Base-by-base conservation (phyloP, 768 basidiomycete species). In the Boletus vermiculosoides region DNA sequence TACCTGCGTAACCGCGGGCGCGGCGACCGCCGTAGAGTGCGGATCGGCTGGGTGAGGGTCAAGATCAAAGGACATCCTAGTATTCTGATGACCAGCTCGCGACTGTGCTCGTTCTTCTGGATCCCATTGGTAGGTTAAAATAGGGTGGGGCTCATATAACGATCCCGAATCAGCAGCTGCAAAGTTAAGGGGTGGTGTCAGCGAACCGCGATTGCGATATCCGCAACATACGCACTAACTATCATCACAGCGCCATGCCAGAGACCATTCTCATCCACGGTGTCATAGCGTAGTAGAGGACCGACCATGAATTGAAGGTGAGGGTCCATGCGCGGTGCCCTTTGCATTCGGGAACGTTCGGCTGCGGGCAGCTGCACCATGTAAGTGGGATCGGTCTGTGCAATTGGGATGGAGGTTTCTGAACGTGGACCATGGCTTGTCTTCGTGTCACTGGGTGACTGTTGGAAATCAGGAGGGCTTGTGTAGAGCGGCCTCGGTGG, bases 271-370 rank as follows among this genome's bases (percentile, higher is more conserved):
- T 85, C 77, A 62, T 91, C 87, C 25, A 91, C 82, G 0, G 94
- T 98, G 67, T 98, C 94, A 66, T 93, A 98, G 41, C 90, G 85
- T 58, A 98, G 74, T 18, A 98, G 76, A 22, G 94, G 94, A 0
- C 94, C 94, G 54, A 90, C 92, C 92, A 96, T 94, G 65, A 95
- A 83, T 70, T 90, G 87, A 28, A 97, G 79, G 71, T 89, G 82
- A 10, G 94, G 94, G 22, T 86, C 74, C 89, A 91, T 95, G 41
- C 83, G 78, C 20, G 82, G 82, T 7, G 82, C 76, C 50, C 77
- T 77, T 37, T 86, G 74, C 8, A 76, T 72, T 48, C 81, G 73
- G n/a, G 90, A 84, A 45, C 89, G 78, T 62, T 92, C 87, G 37
- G 84, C 79, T 1, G 89, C 80, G 41, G 75, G 76, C 71, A 88